These are phyloP conservation scores for Lachnum nothofagi DNA, from an alignment of 2,329 filamentous ascomycete genomes.

Conservation along the genomic window DNA sequence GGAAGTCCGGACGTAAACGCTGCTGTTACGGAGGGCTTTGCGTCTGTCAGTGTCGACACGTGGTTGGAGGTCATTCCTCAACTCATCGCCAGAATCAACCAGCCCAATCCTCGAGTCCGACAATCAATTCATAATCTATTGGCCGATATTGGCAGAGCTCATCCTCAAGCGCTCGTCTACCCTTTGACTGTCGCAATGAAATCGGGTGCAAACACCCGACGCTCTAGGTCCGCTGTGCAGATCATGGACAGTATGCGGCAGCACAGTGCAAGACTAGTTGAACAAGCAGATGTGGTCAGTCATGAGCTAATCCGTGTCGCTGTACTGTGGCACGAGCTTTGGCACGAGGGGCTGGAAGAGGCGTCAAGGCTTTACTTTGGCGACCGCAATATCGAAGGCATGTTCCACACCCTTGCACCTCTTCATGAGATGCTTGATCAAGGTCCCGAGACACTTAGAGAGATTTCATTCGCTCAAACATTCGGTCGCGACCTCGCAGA, in stretches of 20 bases:
- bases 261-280: slow-evolving; percentile 85
- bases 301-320: slow-evolving; percentile 95
- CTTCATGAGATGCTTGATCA: slow-evolving; percentile 86
- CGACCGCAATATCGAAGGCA: slow-evolving; percentile 94
- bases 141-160: slow-evolving; percentile 84
- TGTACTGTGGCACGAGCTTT: slow-evolving; percentile 96
- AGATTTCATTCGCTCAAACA: slow-evolving; percentile 95
- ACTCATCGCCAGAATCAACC: slow-evolving; percentile 93
- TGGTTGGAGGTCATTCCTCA: slow-evolving; percentile 99
- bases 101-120: slow-evolving; percentile 83
- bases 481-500: slow-evolving; percentile 94
- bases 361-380: slow-evolving; percentile 95
- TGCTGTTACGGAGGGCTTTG: slow-evolving; percentile 84
- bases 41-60: slow-evolving; percentile 89
- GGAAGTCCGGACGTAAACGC: slow-evolving; percentile 81
- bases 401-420: slow-evolving; percentile 87
- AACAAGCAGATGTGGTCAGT: slow-evolving; percentile 92
- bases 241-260: slow-evolving; percentile 99
- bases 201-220: slow-evolving; percentile 72
- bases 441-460: slow-evolving; percentile 85
- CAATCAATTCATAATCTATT: slow-evolving; percentile 88
- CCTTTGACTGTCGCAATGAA: slow-evolving; percentile 98
- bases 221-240: slow-evolving; percentile 79
- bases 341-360: slow-evolving; percentile 97
- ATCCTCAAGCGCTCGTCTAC: slow-evolving; percentile 95